Conservation (phyloP, 106 monocot species). For the Narthecium ossifragum region DNA sequence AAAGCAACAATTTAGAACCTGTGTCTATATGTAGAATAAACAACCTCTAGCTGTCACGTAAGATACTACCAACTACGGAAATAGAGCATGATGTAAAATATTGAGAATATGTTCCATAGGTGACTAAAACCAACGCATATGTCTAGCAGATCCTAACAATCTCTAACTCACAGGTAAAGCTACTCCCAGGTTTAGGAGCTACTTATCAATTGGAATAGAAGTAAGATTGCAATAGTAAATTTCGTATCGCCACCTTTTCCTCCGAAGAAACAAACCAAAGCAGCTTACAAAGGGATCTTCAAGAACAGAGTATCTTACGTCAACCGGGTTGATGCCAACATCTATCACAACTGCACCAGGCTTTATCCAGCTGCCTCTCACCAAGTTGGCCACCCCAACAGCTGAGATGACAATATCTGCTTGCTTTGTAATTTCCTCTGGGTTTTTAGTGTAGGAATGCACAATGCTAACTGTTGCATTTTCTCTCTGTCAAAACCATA, state of each 20-base stretch:
- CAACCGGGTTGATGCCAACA: constrained; percentile 90
- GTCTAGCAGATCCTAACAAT: too few relatives aligned
- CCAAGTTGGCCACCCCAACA: constrained; percentile 82
- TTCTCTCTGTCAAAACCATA: constrained; percentile 42
- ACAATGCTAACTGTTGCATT: constrained; percentile 89
- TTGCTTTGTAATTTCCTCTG: constrained; percentile 84
- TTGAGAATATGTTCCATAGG: too few relatives aligned
- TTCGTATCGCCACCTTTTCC: background rate
- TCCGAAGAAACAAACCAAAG: background rate
- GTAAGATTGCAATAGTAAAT: background rate
- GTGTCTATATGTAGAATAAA: too few relatives aligned
- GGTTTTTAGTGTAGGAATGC: constrained; percentile 80
- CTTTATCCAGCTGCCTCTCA: constrained; percentile 88
- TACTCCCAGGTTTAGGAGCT: background rate
- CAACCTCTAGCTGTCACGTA: background rate
- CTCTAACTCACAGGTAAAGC: too few relatives aligned
- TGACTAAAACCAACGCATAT: too few relatives aligned
- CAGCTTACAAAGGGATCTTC: background rate
- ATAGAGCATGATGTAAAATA: too few relatives aligned
- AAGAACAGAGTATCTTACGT: constrained; percentile 49
- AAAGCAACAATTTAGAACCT: too few relatives aligned
- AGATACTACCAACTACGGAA: background rate
- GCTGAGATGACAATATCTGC: constrained; percentile 92
- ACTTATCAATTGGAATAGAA: background rate
- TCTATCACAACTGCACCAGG: constrained; percentile 94